Percentiles rank a stretch among this genome's conserved stretches.
Evolutionary conservation across 306 rosid species (phyloP).

Genomic region (Quercus suber): DNA sequence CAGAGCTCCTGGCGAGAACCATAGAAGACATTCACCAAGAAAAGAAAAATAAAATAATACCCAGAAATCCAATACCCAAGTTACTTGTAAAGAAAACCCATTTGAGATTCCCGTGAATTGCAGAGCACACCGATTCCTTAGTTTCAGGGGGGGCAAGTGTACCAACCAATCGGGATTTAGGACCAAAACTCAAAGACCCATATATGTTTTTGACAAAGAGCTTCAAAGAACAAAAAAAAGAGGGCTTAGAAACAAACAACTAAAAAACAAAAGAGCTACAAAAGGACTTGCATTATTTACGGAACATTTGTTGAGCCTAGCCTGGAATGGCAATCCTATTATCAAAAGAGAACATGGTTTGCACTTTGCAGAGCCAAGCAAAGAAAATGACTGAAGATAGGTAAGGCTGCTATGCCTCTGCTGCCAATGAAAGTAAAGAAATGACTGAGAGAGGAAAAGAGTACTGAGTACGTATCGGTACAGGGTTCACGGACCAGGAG

Average conservation of each 20-base stretch:
- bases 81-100: slow-evolving; percentile 27
- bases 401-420: slow-evolving; percentile 25
- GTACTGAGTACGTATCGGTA: slow-evolving; percentile 26
- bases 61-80: slow-evolving; percentile 26
- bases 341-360: slow-evolving; percentile 12
- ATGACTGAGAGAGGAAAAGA: slow-evolving; percentile 10
- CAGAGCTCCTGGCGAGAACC: slow-evolving; percentile 10
- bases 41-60: not conserved
- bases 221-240: slow-evolving; percentile 19
- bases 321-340: slow-evolving; percentile 29
- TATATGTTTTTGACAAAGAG: slow-evolving; percentile 14
- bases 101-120: slow-evolving; percentile 11
- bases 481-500: slow-evolving; percentile 67
- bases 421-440: slow-evolving; percentile 26
- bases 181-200: slow-evolving; percentile 13
- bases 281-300: slow-evolving; percentile 27
- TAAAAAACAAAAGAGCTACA: slow-evolving; percentile 30
- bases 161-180: slow-evolving; percentile 20
- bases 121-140: slow-evolving; percentile 14
- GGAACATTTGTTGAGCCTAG: slow-evolving; percentile 34
- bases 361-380: slow-evolving; percentile 16
- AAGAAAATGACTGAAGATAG: slow-evolving; percentile 32
- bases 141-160: not conserved
- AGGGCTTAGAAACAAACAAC: slow-evolving; percentile 1
- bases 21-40: slow-evolving; percentile 20